Evolutionary conservation across 768 basidiomycete genomes (phyloP), one percentile per base, ranked within the genome.

Genomic region (Mycena venus): DNA sequence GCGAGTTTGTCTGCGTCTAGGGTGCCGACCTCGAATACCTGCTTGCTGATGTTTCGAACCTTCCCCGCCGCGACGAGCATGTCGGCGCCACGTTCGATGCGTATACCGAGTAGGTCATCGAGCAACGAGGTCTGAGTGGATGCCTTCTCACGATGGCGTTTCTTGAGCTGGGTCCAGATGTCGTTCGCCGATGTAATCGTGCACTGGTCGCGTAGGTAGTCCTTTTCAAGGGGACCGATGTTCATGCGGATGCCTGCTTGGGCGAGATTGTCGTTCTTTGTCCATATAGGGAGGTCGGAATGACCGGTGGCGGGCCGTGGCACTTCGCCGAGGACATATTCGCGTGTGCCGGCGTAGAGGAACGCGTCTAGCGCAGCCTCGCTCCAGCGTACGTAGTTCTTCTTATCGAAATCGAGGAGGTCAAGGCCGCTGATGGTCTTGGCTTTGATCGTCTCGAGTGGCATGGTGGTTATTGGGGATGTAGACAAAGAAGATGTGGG

Each of bases 101-200:
- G 51, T 8, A 78, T 60, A 4, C 29, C 23, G 14, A 79, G 55
- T 2, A 73, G 68, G 9, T 78, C 72, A 9, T 80, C 66, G 1
- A 81, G 70, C 15, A 80, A 72, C 0, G 69, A 75, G 11, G 78
- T 74, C 27, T 82, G 80, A 0, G 71, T 70, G 0, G 74, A 72
- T 1, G 75, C 80, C 8, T 77, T 47, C 31, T 80, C 36, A n/a
- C 70, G 59, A 38, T 82, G 81, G 0, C 79, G 59, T 0, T 40
- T 47, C 14, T 53, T 62, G 1, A 83, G 67, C 0, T 60, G 55
- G n/a, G 4, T 15, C 77, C 78, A 81, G 21, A 65, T 51, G 23
- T 56, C 55, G 29, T 14, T 15, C 32, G 55, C 64, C 34, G n/a
- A 51, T 29, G 8, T 25, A 14, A 53, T 53, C 23, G 21, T 65